Evolutionary conservation across 768 basidiomycete genomes (phyloP).

Genomic region (Artomyces pyxidatus): DNA sequence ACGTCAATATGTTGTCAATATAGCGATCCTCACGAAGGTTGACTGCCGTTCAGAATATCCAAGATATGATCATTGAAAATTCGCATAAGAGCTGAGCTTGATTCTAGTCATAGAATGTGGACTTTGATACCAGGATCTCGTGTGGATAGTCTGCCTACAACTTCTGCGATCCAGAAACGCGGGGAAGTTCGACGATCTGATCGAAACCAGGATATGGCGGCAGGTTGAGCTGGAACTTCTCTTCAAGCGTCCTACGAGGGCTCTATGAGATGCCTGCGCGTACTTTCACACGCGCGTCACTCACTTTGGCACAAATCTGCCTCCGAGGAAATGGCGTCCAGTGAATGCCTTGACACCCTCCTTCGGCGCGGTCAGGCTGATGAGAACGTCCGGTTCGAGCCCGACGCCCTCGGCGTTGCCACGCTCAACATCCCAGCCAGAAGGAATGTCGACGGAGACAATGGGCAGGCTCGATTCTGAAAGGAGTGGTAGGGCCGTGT

Average conservation of each 20-base stretch:
- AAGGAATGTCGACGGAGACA: slow-evolving; percentile 92
- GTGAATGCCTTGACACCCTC: slow-evolving; percentile 69
- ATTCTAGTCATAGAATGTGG: too few relatives aligned
- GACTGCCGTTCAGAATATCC: too few relatives aligned
- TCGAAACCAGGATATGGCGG: slow-evolving; percentile 71
- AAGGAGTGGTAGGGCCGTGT: slow-evolving; percentile 61
- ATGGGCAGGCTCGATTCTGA: slow-evolving; percentile 64
- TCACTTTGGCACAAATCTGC: slow-evolving; percentile 85
- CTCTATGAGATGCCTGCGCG: neutral
- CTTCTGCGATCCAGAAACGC: slow-evolving; percentile 8
- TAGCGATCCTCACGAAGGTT: too few relatives aligned
- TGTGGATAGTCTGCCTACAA: too few relatives aligned
- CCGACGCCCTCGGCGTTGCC: slow-evolving; percentile 53
- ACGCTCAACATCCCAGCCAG: slow-evolving; percentile 90
- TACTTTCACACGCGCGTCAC: slow-evolving; percentile 20
- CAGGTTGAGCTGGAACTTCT: slow-evolving; percentile 71
- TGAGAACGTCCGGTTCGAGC: slow-evolving; percentile 67
- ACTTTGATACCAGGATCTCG: too few relatives aligned
- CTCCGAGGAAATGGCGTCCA: slow-evolving; percentile 89
- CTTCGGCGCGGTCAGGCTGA: slow-evolving; percentile 94
- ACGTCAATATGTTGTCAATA: too few relatives aligned
- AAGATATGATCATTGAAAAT: too few relatives aligned
- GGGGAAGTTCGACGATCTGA: slow-evolving; percentile 75
- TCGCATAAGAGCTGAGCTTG: too few relatives aligned
- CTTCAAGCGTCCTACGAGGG: slow-evolving; percentile 49